Percentiles rank a stretch among this genome's conserved stretches.
Evolutionary conservation across 352 stramenopile genomes (phyloP).

Genomic region (Pythium phragmiticola): DNA sequence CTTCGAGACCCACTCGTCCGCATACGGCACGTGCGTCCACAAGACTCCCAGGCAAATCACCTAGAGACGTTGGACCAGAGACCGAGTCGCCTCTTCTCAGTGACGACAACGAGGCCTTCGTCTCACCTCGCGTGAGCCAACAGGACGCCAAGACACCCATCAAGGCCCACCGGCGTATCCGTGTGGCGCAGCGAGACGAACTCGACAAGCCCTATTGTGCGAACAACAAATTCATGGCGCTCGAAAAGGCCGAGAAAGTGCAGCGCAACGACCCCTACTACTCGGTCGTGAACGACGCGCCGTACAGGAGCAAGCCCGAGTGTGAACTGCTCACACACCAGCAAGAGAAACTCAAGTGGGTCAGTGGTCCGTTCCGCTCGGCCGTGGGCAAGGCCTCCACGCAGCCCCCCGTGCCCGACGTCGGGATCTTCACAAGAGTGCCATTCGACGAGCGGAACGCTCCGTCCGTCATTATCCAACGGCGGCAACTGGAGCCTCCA

Average conservation of each 20-base stretch:
- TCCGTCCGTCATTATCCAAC: constrained; percentile 59
- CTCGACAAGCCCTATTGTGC: constrained; percentile 72
- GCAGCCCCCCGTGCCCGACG: constrained; percentile 33
- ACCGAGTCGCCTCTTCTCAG: background rate
- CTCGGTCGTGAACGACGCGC: constrained; percentile 79
- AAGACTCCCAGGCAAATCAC: background rate
- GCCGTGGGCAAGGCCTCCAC: constrained; percentile 67
- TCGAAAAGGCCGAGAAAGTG: constrained; percentile 31
- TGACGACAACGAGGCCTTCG: background rate
- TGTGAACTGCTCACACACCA: constrained; percentile 53
- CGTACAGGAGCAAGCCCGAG: constrained; percentile 55
- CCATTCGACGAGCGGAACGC: constrained; percentile 56
- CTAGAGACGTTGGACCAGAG: background rate
- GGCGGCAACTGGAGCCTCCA: constrained; percentile 37
- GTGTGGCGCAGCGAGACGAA: constrained; percentile 61
- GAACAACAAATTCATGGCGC: constrained; percentile 51
- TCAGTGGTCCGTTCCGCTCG: constrained; percentile 63
- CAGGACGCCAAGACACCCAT: background rate
- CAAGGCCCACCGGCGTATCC: constrained; percentile 34
- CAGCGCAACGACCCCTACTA: constrained; percentile 51
- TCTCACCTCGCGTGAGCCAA: background rate
- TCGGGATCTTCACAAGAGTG: constrained; percentile 52
- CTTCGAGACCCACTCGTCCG: background rate
- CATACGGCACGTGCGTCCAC: constrained; percentile 12
- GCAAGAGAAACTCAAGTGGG: constrained; percentile 69